Base-by-base conservation (phyloP, 2,329 filamentous ascomycete species). In the Huntiella moniliformis region DNA sequence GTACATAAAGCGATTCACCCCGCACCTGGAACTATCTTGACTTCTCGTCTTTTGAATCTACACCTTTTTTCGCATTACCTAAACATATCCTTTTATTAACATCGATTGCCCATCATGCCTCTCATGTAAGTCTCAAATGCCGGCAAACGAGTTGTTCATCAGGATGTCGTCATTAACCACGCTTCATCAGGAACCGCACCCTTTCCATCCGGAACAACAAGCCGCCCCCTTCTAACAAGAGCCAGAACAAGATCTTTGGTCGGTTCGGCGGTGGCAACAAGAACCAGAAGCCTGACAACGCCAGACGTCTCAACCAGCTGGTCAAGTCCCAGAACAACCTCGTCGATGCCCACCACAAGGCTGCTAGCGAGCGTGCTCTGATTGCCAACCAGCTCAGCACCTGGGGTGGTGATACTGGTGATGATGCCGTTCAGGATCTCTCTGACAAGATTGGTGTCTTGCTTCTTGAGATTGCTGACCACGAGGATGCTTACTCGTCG, bases 311-410 rank as follows among this genome's bases (percentile, higher is more conserved):
- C 44, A 92, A 79, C 70, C 81, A 80, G 55, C 73, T 98, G 51
- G 94, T 96, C 69, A 98, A 98, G 67, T 83, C 82, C 42, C 82
- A 92, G 63, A 96, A 95, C 68, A 78, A 81, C 58, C 78, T 87
- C 33, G 86, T 96, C 56, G 70, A 73, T 42, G 81, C 83, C 42
- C 81, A 95, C 64, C 85, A 94, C 65, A 67, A 75, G 5, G 91
- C 88, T 5, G 84, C 79, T 42, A 81, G 80, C 50, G 88, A 95
- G 66, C 82, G 86, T 48, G 65, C 84, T 50, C 75, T 77, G 42
- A 86, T 96, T 56, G 91, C 87, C 12, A 77, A 78, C 8, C 88
- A 96, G 66, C 74, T 98, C 38, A 93, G 85, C 5, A 87, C 96
- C 54, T 98, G 91, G 91, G 91, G 91, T 48, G 87, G 96, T 64